Evolutionary conservation across 495 filamentous ascomycete species (phyloP).

Genomic region (Aspergillus wentii): DNA sequence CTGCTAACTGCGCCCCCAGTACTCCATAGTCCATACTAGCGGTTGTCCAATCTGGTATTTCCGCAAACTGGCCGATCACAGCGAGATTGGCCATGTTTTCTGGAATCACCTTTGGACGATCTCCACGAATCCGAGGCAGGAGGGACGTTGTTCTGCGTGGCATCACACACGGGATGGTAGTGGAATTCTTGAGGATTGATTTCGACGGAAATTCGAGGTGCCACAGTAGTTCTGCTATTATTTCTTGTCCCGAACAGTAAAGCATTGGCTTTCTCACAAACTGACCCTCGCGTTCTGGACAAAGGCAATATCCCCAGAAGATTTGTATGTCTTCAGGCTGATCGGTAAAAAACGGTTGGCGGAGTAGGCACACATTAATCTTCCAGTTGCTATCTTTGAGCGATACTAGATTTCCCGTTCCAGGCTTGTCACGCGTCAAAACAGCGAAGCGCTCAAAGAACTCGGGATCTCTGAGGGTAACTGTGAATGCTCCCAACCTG

Average conservation of each 20-base stretch:
- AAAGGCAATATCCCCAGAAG: slow-evolving; percentile 27
- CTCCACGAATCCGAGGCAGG: slow-evolving; percentile 13
- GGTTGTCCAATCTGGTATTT: slow-evolving; percentile 24
- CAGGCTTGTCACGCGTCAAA: slow-evolving; percentile 16
- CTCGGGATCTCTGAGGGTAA: slow-evolving; percentile 17
- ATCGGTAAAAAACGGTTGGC: slow-evolving; percentile 19
- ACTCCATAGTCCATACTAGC: slow-evolving; percentile 31
- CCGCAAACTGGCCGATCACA: slow-evolving; percentile 28
- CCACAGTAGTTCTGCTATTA: slow-evolving; percentile 21
- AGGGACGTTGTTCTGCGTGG: slow-evolving; percentile 24
- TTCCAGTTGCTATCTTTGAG: slow-evolving; percentile 26
- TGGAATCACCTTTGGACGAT: slow-evolving; percentile 26
- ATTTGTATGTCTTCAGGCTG: slow-evolving; percentile 11
- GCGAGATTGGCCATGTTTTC: slow-evolving; percentile 23
- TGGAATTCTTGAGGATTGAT: neutral
- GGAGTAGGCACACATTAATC: slow-evolving; percentile 19
- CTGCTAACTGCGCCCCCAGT: slow-evolving; percentile 25
- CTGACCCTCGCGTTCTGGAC: slow-evolving; percentile 14
- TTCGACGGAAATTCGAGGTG: slow-evolving; percentile 11
- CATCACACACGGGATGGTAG: slow-evolving; percentile 16
- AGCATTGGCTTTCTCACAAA: slow-evolving; percentile 30
- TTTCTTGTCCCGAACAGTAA: slow-evolving; percentile 22
- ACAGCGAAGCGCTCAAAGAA: slow-evolving; percentile 13
- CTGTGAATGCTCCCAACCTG: slow-evolving; percentile 24
- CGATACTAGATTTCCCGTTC: slow-evolving; percentile 16